Conservation (phyloP, 2,329 filamentous ascomycete genomes). For the Metarhizium robertsii region DNA sequence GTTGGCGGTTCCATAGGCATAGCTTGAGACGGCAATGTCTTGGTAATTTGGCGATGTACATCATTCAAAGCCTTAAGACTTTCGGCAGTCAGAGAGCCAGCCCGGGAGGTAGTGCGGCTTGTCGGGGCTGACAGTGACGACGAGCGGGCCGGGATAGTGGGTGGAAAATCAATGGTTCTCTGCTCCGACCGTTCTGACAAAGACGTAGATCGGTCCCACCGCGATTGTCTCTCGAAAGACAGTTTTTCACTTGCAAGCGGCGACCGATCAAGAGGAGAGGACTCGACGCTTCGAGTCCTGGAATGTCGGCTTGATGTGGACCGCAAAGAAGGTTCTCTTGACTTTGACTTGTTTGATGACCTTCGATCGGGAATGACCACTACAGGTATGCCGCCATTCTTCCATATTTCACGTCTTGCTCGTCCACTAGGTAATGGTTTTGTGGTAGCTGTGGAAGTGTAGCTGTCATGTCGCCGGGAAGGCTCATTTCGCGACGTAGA, state of each 20-base stretch:
- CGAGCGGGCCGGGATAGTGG: slow-evolving; percentile 44
- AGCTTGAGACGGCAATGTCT: neutral
- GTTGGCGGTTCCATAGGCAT: neutral
- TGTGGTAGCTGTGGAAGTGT: slow-evolving; percentile 36
- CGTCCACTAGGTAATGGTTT: slow-evolving; percentile 44
- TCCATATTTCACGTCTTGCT: slow-evolving; percentile 50
- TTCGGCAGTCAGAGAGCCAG: slow-evolving; percentile 30
- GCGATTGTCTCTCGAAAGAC: slow-evolving; percentile 31
- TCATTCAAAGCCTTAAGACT: slow-evolving; percentile 48
- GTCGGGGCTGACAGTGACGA: slow-evolving; percentile 56
- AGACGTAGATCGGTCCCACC: slow-evolving; percentile 33
- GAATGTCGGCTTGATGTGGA: slow-evolving; percentile 52
- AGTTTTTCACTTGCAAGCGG: slow-evolving; percentile 32
- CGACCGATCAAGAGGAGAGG: slow-evolving; percentile 33
- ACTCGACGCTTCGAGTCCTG: slow-evolving; percentile 41
- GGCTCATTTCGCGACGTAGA: slow-evolving; percentile 18
- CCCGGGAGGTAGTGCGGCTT: slow-evolving; percentile 45
- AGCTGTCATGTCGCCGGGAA: slow-evolving; percentile 32
- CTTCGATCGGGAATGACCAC: slow-evolving; percentile 51
- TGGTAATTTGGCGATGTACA: slow-evolving; percentile 12
- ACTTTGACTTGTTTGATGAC: slow-evolving; percentile 44
- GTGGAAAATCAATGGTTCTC: slow-evolving; percentile 52
- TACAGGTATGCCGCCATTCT: slow-evolving; percentile 51
- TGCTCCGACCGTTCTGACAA: slow-evolving; percentile 41
- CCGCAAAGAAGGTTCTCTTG: slow-evolving; percentile 45